Base-by-base conservation (phyloP, 2,329 filamentous ascomycete genomes). In the Alternaria viburni region DNA sequence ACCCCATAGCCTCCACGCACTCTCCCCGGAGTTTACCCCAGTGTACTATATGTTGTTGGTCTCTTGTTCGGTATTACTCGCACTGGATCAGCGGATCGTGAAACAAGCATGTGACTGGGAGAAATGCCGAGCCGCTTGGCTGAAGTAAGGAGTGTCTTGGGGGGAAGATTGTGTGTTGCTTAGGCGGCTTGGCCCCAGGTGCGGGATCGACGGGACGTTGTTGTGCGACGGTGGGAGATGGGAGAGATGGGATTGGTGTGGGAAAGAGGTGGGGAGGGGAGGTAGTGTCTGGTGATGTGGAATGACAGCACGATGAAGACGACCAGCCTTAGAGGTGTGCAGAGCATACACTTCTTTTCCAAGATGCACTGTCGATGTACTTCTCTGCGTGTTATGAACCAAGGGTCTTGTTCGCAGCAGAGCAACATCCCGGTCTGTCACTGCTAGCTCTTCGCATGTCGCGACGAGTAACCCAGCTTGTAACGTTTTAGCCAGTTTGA, bases 91-190 rank as follows among this genome's bases (percentile, higher is more conserved):
- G 44, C 54, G 44, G 44, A n/a, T 15, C 45, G 11, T 62, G 63
- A 63, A 45, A 65, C 63, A 52, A 17, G 51, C 43, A 43, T 28
- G 12, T 41, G 55, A 36, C 28, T 41, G 19, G 45, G 17, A 19
- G 45, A 19, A 17, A 26, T 36, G 47, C 57, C 47, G 19, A 36
- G 60, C 8, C n/a, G n/a, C 54, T 66, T 66, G 64, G 64, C 64
- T 58, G 60, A 43, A 45, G 57, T 17, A 30, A 13, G 25, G 26
- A 43, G 23, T 57, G 43, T 58, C 43, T 41, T 32, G 44, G 30
- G 43, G 12, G 21, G 28, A 28, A 57, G 36, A 52, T 52, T 59
- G 56, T 54, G 62, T 61, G 17, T 62, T 41, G 55, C 59, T 62
- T 62, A 41, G 55, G 54, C 50, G 59, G 41, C 58, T 65, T 62